These are phyloP conservation scores for Alternaria sp. DNA, from an alignment of 2,329 filamentous ascomycete genomes.

Conservation along the genomic window DNA sequence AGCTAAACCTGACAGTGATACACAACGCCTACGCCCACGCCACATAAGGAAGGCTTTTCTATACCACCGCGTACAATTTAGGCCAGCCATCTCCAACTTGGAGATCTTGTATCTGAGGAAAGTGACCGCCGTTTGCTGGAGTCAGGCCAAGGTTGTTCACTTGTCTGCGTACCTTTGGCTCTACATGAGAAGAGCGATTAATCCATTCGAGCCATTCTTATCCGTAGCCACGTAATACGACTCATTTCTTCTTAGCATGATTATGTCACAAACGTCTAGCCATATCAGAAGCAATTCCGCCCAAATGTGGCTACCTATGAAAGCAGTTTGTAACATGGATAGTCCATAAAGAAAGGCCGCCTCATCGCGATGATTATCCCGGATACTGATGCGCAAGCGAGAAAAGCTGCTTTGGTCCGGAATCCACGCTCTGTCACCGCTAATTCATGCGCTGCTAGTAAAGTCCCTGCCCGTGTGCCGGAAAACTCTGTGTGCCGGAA, in stretches of 20 bases:
- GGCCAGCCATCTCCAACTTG: neutral
- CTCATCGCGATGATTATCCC: neutral
- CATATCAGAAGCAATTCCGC: neutral
- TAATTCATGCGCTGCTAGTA: conserved; percentile 2
- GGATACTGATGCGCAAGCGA: neutral
- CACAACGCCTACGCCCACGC: too few relatives aligned
- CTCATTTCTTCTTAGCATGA: conserved; percentile 4
- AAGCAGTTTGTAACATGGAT: conserved; percentile 1
- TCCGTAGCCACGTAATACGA: conserved; percentile 1
- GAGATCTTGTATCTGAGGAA: conserved; percentile 4
- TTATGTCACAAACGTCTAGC: conserved; percentile 1
- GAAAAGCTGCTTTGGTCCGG: conserved; percentile 1
- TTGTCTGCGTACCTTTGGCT: neutral
- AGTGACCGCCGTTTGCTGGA: neutral
- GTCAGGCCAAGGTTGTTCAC: neutral
- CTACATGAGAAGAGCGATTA: conserved; percentile 6
- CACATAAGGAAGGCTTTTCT: neutral
- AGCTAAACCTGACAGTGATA: too few relatives aligned
- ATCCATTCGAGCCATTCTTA: neutral
- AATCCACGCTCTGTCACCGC: neutral
- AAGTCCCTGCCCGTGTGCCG: too few relatives aligned
- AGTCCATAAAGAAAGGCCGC: conserved; percentile 5
- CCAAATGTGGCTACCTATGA: neutral
- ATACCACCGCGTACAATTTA: neutral
- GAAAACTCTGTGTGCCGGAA: too few relatives aligned